Percentiles rank a stretch among this genome's conserved stretches.
Conservation (phyloP, 2,329 filamentous ascomycete genomes). For the Madurella fahalii region DNA sequence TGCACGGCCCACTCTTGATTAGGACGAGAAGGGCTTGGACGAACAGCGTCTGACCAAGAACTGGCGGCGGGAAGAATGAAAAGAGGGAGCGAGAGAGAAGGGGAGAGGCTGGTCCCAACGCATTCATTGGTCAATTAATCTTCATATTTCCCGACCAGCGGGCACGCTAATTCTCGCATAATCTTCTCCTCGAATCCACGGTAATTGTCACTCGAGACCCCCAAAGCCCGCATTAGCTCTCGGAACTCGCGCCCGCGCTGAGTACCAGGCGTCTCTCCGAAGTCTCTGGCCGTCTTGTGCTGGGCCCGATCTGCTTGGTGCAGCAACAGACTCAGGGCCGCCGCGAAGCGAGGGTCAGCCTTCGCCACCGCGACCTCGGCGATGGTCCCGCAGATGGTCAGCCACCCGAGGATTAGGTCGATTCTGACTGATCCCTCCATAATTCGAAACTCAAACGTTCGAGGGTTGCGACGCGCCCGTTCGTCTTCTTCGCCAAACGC, state of each 20-base stretch:
- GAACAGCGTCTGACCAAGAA: no score
- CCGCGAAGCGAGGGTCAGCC: conserved; percentile 15
- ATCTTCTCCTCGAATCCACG: conserved; percentile 21
- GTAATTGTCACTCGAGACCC: conserved; percentile 12
- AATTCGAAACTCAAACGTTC: conserved; percentile 38
- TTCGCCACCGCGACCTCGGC: conserved; percentile 25
- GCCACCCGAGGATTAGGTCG: conserved; percentile 33
- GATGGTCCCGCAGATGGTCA: conserved; percentile 32
- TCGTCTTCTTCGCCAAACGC: conserved; percentile 36
- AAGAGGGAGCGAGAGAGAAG: no score
- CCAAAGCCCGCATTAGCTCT: conserved; percentile 22
- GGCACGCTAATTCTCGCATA: conserved; percentile 5
- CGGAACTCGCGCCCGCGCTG: conserved; percentile 17
- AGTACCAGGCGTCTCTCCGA: conserved; percentile 5
- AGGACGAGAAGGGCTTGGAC: no score
- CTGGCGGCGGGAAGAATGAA: no score
- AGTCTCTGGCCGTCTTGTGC: not conserved
- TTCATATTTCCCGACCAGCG: no score
- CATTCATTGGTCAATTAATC: no score
- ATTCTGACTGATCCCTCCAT: conserved; percentile 34
- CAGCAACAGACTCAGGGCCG: conserved; percentile 13
- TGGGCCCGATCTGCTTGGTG: not conserved
- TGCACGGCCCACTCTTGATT: no score
- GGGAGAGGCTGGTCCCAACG: no score
- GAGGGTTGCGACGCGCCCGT: conserved; percentile 31